phyloP scores from a whole-genome alignment of 2,329 filamentous ascomycete species.

The Drechslerella coelobrocha region DNA sequence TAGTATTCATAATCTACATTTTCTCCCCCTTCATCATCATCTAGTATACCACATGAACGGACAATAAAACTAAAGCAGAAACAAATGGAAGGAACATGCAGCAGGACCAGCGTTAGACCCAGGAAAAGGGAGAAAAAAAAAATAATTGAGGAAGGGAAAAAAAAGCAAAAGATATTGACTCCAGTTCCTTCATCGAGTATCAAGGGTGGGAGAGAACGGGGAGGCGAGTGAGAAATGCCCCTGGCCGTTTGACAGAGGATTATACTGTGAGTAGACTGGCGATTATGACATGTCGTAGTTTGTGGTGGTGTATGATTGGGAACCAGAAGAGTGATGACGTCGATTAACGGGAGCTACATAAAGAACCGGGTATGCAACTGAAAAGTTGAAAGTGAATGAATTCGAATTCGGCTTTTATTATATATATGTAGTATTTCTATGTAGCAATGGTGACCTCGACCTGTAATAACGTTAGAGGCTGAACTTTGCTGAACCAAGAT shows the following conservation, averaged over 20 bases:
- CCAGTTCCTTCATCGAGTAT: background rate
- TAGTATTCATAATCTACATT: no score
- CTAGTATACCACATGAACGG: no score
- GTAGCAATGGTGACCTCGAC: constrained; percentile 91
- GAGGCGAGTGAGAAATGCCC: no score
- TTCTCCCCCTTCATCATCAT: no score
- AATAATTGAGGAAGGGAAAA: constrained; percentile 5
- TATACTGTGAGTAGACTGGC: no score
- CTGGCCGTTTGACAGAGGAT: no score
- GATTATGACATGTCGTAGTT: constrained; percentile 39
- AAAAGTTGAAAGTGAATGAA: constrained; percentile 8
- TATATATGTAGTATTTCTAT: constrained; percentile 60
- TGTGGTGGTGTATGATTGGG: background rate
- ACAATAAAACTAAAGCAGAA: no score
- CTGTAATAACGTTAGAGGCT: constrained; percentile 13
- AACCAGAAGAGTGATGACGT: constrained; percentile 6
- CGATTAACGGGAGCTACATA: constrained; percentile 36
- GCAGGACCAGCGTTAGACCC: constrained; percentile 32
- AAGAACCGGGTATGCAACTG: constrained; percentile 1
- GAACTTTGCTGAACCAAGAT: background rate
- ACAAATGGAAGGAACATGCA: constrained; percentile 3
- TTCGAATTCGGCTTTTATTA: constrained; percentile 24
- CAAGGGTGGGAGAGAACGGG: background rate
- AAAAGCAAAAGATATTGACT: constrained; percentile 8
- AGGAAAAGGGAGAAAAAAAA: background rate